Evolutionary conservation across 441 rosid genomes (phyloP).

Genomic region (Bocquillonia castaneifolia): DNA sequence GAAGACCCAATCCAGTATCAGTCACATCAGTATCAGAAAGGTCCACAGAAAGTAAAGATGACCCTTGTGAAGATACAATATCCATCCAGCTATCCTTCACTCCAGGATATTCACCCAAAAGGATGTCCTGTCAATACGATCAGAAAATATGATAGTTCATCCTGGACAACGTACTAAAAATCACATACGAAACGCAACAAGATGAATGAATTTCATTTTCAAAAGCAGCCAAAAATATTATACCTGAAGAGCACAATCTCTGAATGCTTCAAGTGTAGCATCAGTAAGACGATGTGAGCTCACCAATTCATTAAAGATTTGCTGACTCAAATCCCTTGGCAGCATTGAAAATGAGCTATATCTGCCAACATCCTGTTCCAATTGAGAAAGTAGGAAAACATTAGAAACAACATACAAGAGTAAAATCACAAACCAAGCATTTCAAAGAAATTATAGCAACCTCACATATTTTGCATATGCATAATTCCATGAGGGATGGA

Average conservation of each 20-base stretch:
- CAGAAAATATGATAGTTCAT: neutral
- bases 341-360: constrained; percentile 53
- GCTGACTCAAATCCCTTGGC: constrained; percentile 91
- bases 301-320: constrained; percentile 69
- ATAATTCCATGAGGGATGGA: constrained; percentile 76
- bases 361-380: constrained; percentile 51
- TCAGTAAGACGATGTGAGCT: constrained; percentile 39
- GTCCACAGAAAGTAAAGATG: constrained; percentile 80
- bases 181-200: neutral
- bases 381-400: constrained; percentile 12
- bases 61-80: constrained; percentile 76
- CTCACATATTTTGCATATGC: constrained; percentile 49
- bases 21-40: constrained; percentile 72
- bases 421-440: neutral
- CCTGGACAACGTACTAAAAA: constrained; percentile 15
- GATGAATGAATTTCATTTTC: neutral
- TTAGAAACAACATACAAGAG: constrained; percentile 7
- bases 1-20: constrained; percentile 53
- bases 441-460: constrained; percentile 26
- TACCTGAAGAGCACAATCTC: constrained; percentile 92
- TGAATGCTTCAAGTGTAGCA: constrained; percentile 60
- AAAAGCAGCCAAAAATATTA: constrained; percentile 4
- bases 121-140: constrained; percentile 51
- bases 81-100: constrained; percentile 82
- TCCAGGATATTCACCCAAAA: constrained; percentile 66